A percentile compares a stretch with the other conserved stretches of the same genome.
These are phyloP conservation scores for Cercospora sp. DNA, from an alignment of 2,329 filamentous ascomycete species.

Conservation along the genomic window DNA sequence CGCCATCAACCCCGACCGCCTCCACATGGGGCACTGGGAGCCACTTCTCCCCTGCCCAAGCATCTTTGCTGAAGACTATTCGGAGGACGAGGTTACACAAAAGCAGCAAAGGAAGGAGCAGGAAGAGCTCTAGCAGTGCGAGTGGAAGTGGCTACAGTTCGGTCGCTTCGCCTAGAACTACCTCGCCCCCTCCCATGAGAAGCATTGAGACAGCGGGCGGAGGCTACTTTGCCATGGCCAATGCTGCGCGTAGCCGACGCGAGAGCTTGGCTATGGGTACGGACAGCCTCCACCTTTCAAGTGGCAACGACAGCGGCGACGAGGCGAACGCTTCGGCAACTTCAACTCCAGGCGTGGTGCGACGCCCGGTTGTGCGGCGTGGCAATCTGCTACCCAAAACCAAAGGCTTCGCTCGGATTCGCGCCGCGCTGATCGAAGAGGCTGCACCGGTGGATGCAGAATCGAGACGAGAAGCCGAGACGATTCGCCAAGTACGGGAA, in stretches of 20 bases:
- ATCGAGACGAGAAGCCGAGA: conserved; percentile 86
- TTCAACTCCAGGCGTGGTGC: conserved; percentile 71
- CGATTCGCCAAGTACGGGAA: conserved; percentile 91
- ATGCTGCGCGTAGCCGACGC: conserved; percentile 57
- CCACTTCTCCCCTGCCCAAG: conserved; percentile 36
- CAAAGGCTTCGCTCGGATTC: conserved; percentile 90
- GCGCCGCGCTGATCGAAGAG: conserved; percentile 86
- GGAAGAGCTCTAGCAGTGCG: conserved; percentile 62
- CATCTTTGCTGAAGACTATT: conserved; percentile 75
- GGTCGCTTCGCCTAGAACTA: conserved; percentile 68
- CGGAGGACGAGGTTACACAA: conserved; percentile 60
- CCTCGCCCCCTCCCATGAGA: conserved; percentile 69
- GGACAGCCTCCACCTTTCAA: conserved; percentile 79
- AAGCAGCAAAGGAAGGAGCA: conserved; percentile 47
- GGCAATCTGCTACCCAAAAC: conserved; percentile 94
- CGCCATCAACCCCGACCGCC: conserved; percentile 52
- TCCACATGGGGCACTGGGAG: conserved; percentile 31
- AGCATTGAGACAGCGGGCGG: conserved; percentile 54
- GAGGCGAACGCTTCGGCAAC: conserved; percentile 53
- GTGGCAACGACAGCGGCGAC: conserved; percentile 77
- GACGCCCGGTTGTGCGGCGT: conserved; percentile 78
- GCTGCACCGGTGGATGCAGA: conserved; percentile 84
- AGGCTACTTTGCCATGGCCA: conserved; percentile 40
- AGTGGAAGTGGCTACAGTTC: conserved; percentile 70
- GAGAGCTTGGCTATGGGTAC: conserved; percentile 91